These are phyloP conservation scores for Mycena rosella DNA, from an alignment of 768 basidiomycete genomes.

Conservation along the genomic window DNA sequence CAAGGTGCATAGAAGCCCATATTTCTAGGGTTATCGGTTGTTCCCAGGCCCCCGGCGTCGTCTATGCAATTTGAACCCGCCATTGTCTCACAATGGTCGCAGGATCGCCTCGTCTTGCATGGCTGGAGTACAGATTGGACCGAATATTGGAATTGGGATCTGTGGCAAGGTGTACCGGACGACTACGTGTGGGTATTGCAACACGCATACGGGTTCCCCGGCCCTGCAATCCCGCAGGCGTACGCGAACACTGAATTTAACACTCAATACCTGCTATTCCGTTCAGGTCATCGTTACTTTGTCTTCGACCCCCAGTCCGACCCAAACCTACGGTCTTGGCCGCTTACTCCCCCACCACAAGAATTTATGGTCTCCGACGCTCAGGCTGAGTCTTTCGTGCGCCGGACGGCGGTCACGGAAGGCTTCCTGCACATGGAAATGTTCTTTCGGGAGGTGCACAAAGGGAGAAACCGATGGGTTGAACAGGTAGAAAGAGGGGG, in stretches of 20 bases:
- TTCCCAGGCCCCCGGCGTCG: not conserved
- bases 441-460: not conserved
- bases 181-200: constrained; percentile 18
- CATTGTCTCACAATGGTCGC: not conserved
- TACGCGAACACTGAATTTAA: not conserved
- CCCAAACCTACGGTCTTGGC: not conserved
- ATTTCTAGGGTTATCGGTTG: not conserved
- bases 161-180: not conserved
- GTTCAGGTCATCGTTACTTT: constrained; percentile 16
- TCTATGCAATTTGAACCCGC: not conserved
- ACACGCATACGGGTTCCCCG: constrained; percentile 24
- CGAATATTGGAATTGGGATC: not conserved
- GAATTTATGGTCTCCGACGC: not conserved
- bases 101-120: not conserved
- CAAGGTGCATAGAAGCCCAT: not conserved
- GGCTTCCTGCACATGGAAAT: not conserved
- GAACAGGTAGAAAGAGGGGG: constrained; percentile 8
- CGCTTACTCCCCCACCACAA: not conserved
- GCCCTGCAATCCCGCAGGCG: constrained; percentile 10
- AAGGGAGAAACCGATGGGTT: not conserved
- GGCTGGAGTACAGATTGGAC: not conserved
- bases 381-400: not conserved
- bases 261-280: not conserved
- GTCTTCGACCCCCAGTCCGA: not conserved
- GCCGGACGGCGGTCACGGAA: constrained; percentile 4